Base-by-base conservation (phyloP, 345 rosid species). In the Populus euphratica region DNA sequence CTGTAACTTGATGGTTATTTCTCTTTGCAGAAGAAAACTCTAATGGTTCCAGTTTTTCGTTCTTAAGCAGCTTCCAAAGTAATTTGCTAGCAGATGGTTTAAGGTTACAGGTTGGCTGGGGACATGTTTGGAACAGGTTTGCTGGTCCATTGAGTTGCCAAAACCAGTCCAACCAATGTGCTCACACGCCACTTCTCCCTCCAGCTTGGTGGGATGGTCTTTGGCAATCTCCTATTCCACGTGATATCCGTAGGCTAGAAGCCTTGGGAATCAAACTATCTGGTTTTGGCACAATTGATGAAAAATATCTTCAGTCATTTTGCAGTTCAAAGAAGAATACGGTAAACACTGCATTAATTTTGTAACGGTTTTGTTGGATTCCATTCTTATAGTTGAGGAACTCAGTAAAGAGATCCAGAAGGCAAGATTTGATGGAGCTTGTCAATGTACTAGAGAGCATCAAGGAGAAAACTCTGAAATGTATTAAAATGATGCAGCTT, bases 121-220 rank as follows among this genome's bases (percentile, higher is more conserved):
- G 99, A 77, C 99, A 96, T 77, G 90, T 89, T 25, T 93, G 98
- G 99, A 96, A 96, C 80, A 86, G 99, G 65, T 96, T 88, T 70
- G 96, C 95, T 0, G 99, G 99, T 54, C 99, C 97, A 0, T 83
- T 93, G 85, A 93, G 98, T 81, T 96, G 98, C 76, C 85, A 64
- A 0, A 87, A 86, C 47, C 97, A 96, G 78, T 41, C 91, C 23
- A 78, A 90, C 80, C 99, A 96, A 80, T 93, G 99, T 33, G 98
- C 98, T 35, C 80, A 79, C 83, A 89, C 99, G 8, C 98, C 98
- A 0, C 92, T 96, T 39, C 91, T 93, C 72, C 97, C 98, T 73
- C 99, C 97, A 0, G 98, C 95, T 72, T 93, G 99, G 99, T 93
- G 97, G 98, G 99, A 93, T 47, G 91, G 95, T 63, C 83, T 91